Conservation (phyloP, 208 protist species). For the Porcisia hertigi region DNA sequence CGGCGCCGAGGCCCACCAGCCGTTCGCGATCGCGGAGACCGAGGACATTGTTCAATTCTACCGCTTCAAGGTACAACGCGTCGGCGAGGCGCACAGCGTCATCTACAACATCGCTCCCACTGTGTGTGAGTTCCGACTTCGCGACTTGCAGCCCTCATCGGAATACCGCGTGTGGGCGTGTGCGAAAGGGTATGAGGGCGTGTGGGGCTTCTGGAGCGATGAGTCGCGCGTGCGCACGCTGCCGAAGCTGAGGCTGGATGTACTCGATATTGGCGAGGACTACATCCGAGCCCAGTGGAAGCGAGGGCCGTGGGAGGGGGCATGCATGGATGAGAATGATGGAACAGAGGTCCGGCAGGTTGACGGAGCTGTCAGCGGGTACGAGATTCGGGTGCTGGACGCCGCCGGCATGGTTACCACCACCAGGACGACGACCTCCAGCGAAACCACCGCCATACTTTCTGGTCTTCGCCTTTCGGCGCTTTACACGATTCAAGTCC, state of each 20-base stretch:
- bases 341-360: constrained; percentile 64
- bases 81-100: constrained; percentile 50
- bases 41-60: constrained; percentile 86
- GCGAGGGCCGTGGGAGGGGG: constrained; percentile 74
- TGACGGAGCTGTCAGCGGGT: constrained; percentile 87
- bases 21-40: constrained; percentile 50
- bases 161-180: constrained; percentile 92
- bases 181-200: constrained; percentile 81
- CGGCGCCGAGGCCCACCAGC: neutral
- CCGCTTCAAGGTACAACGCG: constrained; percentile 85
- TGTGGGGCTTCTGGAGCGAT: constrained; percentile 92
- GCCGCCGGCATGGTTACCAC: constrained; percentile 47
- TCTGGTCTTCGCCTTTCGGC: constrained; percentile 66
- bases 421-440: constrained; percentile 57
- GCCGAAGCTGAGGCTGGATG: constrained; percentile 79
- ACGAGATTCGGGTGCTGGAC: constrained; percentile 84
- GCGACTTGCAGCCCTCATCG: constrained; percentile 75
- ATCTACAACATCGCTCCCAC: constrained; percentile 85
- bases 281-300: constrained; percentile 87
- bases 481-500: constrained; percentile 84
- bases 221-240: constrained; percentile 90
- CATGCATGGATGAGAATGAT: constrained; percentile 27
- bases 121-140: constrained; percentile 82
- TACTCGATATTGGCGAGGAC: constrained; percentile 86
- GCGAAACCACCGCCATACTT: constrained; percentile 66